These are phyloP conservation scores for Rhododendron mucronatum DNA, from an alignment of 148 eudicot genomes.

Conservation along the genomic window DNA sequence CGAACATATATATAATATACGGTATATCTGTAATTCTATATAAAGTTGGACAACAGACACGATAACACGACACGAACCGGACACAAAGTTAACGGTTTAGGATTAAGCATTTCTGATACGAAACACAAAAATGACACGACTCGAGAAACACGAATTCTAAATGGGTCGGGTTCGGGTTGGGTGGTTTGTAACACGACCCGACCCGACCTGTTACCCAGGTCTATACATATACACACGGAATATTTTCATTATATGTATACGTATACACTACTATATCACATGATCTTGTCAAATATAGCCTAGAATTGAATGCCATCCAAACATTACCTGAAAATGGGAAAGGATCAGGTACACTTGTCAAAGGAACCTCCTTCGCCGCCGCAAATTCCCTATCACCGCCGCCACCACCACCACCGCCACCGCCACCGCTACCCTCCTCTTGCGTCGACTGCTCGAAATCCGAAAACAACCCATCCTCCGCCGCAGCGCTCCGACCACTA, in stretches of 20 bases:
- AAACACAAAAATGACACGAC: too few relatives aligned
- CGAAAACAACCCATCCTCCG: conserved; percentile 66
- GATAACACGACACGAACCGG: too few relatives aligned
- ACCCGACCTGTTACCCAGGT: too few relatives aligned
- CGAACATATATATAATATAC: too few relatives aligned
- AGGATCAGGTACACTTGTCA: conserved; percentile 29
- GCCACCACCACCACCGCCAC: neutral
- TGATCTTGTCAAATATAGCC: neutral
- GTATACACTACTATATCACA: neutral
- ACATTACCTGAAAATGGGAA: conserved; percentile 50
- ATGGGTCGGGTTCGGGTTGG: too few relatives aligned
- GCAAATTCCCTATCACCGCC: conserved; percentile 6
- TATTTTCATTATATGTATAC: neutral
- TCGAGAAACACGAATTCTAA: too few relatives aligned
- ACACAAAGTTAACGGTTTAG: too few relatives aligned
- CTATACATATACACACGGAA: neutral
- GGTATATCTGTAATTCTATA: too few relatives aligned
- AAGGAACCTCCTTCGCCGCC: conserved; percentile 12
- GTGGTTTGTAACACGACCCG: too few relatives aligned
- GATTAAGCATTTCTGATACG: too few relatives aligned
- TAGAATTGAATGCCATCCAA: neutral
- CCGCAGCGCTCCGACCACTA: conserved; percentile 59
- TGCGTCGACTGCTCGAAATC: conserved; percentile 42
- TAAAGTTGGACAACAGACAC: too few relatives aligned
- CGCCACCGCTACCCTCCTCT: conserved; percentile 20